Base-by-base conservation (phyloP, 2,329 filamentous ascomycete species). In the Ophiostoma pallidulum region DNA sequence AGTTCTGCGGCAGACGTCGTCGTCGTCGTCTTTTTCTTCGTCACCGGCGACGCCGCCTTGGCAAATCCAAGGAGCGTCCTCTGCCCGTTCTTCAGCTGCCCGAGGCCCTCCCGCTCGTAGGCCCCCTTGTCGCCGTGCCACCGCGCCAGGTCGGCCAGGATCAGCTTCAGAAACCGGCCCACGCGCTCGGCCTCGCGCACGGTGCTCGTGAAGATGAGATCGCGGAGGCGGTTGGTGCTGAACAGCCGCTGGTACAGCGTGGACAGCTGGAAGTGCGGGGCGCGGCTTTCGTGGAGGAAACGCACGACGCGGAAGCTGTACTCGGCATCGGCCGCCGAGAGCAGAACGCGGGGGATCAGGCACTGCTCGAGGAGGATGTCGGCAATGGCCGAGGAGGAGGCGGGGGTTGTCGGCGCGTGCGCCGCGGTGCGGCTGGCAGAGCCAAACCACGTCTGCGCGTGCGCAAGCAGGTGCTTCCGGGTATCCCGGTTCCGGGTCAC, bases 121-220 rank as follows among this genome's bases (percentile, higher is more conserved):
- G 77, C 68, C 6, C 71, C 64, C 58, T 84, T 82, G 60, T 88
- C 83, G 20, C 77, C 76, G 64, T 97, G 92, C 92, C 94, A 98
- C 44, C 74, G 71, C 8, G 81, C 76, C 16, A 98, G 72, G 55
- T 96, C 88, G 51, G 82, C 78, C 10, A 98, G 69, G 2, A 92
- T 71, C 52, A 91, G 81, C 59, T 84, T 87, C 47, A 98, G 67
- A 64, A 98, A 97, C 20, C 86, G 85, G 12, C 89, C 92, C n/a
- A 98, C 70, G 56, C 94, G 88, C 62, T 95, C 87, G 0, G 89
- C 87, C 65, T 98, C 94, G 47, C 88, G 83, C 20, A 91, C 83
- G 0, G 90, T 94, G 61, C 86, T 94, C 41, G 84, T 81, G 62
- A 94, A 96, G 48, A 98, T 88, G 43, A 96, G 75, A 8, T 83